phyloP scores from a whole-genome alignment of 75 land plant genomes.

The Cupressus sempervirens region DNA sequence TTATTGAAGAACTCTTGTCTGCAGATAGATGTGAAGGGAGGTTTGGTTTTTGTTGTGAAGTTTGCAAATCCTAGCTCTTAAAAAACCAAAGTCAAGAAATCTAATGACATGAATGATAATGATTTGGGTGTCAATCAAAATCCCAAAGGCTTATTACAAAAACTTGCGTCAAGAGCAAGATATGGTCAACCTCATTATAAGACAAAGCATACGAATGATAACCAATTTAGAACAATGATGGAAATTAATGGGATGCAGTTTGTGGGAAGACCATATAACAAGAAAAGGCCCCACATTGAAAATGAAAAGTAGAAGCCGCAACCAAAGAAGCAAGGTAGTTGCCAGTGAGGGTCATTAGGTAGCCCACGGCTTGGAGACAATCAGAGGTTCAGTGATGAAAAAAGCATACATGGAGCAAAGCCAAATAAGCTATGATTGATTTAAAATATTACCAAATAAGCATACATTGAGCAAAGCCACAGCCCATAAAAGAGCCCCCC shows the following conservation, averaged over 20 bases:
- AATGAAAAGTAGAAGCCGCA: too few relatives aligned
- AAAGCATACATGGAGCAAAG: too few relatives aligned
- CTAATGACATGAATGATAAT: neutral
- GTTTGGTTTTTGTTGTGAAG: constrained; percentile 69
- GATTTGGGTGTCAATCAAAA: constrained; percentile 39
- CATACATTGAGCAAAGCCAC: too few relatives aligned
- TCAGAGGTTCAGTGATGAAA: too few relatives aligned
- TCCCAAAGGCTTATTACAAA: constrained; percentile 66
- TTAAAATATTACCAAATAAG: too few relatives aligned
- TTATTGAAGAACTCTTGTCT: constrained; percentile 59
- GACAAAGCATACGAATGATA: constrained; percentile 49
- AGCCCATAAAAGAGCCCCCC: too few relatives aligned
- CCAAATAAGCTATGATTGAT: too few relatives aligned
- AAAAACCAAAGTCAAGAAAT: neutral
- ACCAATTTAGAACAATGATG: constrained; percentile 59
- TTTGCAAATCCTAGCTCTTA: constrained; percentile 13
- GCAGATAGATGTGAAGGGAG: constrained; percentile 76
- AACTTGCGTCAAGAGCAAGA: constrained; percentile 58
- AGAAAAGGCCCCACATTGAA: constrained; percentile 72
- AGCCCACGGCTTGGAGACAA: too few relatives aligned
- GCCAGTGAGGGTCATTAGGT: too few relatives aligned
- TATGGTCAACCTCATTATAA: constrained; percentile 65
- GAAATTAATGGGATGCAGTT: constrained; percentile 73
- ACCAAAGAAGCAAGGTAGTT: too few relatives aligned
- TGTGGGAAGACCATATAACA: constrained; percentile 59